phyloP scores from a whole-genome alignment of 2,329 filamentous ascomycete species.

The Sphaceloma murrayae region DNA sequence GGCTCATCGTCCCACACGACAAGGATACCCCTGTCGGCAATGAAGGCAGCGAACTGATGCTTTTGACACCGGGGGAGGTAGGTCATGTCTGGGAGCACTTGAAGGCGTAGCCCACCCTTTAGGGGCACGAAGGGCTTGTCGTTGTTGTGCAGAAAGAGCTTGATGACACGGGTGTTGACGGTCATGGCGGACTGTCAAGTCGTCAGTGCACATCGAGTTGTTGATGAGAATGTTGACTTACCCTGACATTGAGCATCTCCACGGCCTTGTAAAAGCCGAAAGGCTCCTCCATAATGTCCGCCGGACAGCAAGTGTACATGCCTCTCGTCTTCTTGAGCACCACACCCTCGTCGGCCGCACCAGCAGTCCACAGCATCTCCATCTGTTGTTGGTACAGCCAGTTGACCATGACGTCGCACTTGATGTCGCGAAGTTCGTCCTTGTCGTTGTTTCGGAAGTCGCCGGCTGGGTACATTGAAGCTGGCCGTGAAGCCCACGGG shows the following conservation, averaged over 20 bases:
- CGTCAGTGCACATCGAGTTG: no score
- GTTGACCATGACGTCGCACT: conserved; percentile 53
- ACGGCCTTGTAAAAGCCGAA: conserved; percentile 44
- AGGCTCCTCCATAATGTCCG: conserved; percentile 37
- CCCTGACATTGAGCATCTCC: conserved; percentile 44
- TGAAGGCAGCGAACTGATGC: conserved; percentile 57
- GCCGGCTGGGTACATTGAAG: conserved; percentile 29
- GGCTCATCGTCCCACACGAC: conserved; percentile 57
- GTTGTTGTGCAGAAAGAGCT: conserved; percentile 47
- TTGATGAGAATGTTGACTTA: conserved; percentile 29
- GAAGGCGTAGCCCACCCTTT: conserved; percentile 48
- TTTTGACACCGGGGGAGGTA: conserved; percentile 52
- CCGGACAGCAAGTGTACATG: conserved; percentile 44
- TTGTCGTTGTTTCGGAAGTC: conserved; percentile 32
- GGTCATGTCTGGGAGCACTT: conserved; percentile 50
- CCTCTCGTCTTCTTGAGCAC: conserved; percentile 45
- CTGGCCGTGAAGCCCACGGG: conserved; percentile 25
- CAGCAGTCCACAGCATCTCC: conserved; percentile 44
- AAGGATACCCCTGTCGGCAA: conserved; percentile 48
- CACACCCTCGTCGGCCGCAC: conserved; percentile 44
- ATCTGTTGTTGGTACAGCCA: conserved; percentile 55
- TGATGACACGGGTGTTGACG: conserved; percentile 55
- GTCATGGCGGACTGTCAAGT: conserved; percentile 54
- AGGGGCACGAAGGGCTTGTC: conserved; percentile 49
- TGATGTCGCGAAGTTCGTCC: conserved; percentile 44